Conservation (phyloP, 805 yeast genomes). For the Saccharomycodes ludwigii region DNA sequence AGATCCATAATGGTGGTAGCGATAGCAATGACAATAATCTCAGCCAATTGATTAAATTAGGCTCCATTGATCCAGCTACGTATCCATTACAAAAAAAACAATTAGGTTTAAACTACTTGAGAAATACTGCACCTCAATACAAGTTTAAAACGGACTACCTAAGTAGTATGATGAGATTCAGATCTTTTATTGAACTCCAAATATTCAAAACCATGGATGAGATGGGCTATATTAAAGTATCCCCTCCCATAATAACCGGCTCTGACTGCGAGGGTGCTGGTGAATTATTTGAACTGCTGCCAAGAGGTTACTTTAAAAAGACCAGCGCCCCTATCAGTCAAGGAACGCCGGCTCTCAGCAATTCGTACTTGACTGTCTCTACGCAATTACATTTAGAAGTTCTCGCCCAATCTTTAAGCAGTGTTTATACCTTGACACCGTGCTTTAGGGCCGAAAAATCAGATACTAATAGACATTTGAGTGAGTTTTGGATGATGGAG, state of each 20-base stretch:
- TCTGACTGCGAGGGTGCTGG: conserved; percentile 98
- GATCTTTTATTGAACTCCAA: conserved; percentile 52
- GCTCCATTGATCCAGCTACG: conserved; percentile 37
- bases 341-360: conserved; percentile 9
- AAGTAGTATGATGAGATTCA: conserved; percentile 54
- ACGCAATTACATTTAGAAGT: conserved; percentile 87
- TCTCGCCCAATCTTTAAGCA: conserved; percentile 53
- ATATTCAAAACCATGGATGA: conserved; percentile 42
- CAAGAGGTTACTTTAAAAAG: conserved; percentile 9
- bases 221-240: conserved; percentile 52
- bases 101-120: conserved; percentile 51
- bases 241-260: conserved; percentile 78
- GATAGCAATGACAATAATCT: too few species aligned
- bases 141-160: conserved; percentile 64
- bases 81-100: conserved; percentile 81
- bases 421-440: conserved; percentile 85
- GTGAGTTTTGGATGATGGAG: conserved; percentile 98
- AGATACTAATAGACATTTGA: conserved; percentile 80
- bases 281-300: conserved; percentile 57
- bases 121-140: conserved; percentile 55
- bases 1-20: too few species aligned
- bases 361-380: conserved; percentile 70
- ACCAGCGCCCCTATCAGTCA: too few species aligned
- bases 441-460: conserved; percentile 90
- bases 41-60: conserved; percentile 24